Evolutionary conservation across 1,284 basidiomycete species (phyloP).

Genomic region (Cutaneotrichosporon curvatum): DNA sequence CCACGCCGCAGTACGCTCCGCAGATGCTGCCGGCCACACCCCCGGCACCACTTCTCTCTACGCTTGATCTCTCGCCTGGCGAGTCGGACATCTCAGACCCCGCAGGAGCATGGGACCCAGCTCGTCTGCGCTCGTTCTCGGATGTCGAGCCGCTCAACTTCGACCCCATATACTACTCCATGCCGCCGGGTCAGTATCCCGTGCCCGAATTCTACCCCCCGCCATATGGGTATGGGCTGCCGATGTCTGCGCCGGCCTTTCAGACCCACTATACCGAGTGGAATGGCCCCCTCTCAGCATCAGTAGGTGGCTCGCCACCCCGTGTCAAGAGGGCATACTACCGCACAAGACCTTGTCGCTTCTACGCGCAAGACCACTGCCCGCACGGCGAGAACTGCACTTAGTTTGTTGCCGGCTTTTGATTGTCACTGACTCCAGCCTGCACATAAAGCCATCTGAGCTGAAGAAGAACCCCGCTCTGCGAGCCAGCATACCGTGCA

Average conservation of each 20-base stretch:
- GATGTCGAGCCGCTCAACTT: too few relatives aligned
- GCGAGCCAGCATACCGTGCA: constrained; percentile 24
- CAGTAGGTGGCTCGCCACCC: too few relatives aligned
- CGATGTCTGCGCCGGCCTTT: too few relatives aligned
- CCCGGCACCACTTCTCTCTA: too few relatives aligned
- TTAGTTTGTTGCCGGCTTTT: constrained; percentile 32
- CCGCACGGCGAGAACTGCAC: constrained; percentile 40
- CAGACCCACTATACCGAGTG: too few relatives aligned
- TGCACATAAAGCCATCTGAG: constrained; percentile 15
- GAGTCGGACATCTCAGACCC: neutral
- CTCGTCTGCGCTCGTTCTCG: neutral
- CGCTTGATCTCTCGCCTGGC: too few relatives aligned
- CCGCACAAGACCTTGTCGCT: constrained; percentile 32
- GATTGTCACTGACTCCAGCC: constrained; percentile 11
- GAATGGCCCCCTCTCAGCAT: too few relatives aligned
- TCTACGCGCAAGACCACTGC: constrained; percentile 37
- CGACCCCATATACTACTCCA: too few relatives aligned
- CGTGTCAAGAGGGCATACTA: constrained; percentile 15
- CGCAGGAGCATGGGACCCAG: neutral
- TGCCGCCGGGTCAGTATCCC: too few relatives aligned
- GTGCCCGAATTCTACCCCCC: neutral
- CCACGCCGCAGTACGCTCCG: too few relatives aligned
- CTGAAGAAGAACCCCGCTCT: neutral
- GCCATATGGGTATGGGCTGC: neutral
- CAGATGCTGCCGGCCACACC: too few relatives aligned